Conservation (phyloP, 2,329 filamentous ascomycete genomes). For the Emmonsiellopsis sp. region DNA sequence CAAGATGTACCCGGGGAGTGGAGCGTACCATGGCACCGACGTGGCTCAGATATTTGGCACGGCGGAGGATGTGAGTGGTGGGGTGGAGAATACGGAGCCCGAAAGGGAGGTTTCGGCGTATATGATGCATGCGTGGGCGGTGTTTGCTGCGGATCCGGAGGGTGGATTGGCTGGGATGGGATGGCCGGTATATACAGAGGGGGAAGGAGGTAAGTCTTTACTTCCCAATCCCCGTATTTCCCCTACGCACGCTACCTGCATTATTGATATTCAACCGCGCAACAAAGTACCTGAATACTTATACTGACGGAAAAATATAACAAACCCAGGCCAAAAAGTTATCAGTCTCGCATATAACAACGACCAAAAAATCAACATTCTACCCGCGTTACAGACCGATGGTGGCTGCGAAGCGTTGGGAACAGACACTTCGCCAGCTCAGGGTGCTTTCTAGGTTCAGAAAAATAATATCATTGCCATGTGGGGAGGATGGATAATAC, state of each 20-base stretch:
- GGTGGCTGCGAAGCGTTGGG: slow-evolving; percentile 14
- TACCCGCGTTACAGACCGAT: slow-evolving; percentile 13
- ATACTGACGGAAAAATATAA: background rate
- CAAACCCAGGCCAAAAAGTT: slow-evolving; percentile 14
- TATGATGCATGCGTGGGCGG: slow-evolving; percentile 21
- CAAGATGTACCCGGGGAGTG: slow-evolving; percentile 12
- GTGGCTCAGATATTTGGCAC: slow-evolving; percentile 24
- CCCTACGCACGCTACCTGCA: too few relatives aligned
- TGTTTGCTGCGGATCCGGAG: slow-evolving; percentile 25
- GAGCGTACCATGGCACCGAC: slow-evolving; percentile 18
- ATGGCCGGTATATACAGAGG: slow-evolving; percentile 7
- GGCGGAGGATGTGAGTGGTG: slow-evolving; percentile 19
- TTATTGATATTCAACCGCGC: too few relatives aligned
- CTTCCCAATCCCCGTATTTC: background rate
- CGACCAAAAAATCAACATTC: slow-evolving; percentile 10
- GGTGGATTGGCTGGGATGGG: slow-evolving; percentile 17
- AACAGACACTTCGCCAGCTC: slow-evolving; percentile 13
- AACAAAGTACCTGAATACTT: background rate
- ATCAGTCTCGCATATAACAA: slow-evolving; percentile 18
- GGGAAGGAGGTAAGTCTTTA: background rate
- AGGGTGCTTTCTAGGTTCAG: slow-evolving; percentile 16
- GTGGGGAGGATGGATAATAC: too few relatives aligned
- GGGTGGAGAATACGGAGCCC: slow-evolving; percentile 50
- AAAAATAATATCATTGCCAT: too few relatives aligned
- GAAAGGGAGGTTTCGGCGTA: slow-evolving; percentile 38